phyloP scores from a whole-genome alignment of 305 asterid genomes.

The Solanum hybrid region DNA sequence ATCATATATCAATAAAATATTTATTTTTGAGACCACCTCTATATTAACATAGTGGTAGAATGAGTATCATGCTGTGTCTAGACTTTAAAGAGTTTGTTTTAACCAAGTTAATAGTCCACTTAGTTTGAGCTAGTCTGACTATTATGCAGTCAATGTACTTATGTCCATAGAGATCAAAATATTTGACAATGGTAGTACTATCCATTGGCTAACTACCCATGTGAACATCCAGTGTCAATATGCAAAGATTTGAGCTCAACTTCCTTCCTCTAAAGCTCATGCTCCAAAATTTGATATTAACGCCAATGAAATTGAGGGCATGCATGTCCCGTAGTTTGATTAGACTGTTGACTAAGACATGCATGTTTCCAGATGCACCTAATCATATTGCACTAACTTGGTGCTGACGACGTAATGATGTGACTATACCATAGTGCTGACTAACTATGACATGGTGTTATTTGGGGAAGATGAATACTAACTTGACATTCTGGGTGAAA shows the following conservation, averaged over 20 bases:
- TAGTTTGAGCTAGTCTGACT: not conserved
- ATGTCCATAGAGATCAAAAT: not conserved
- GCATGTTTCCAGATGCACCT: not conserved
- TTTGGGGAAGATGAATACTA: not conserved
- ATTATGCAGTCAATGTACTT: not conserved
- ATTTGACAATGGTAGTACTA: not conserved
- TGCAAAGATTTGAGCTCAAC: not conserved
- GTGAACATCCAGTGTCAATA: not conserved
- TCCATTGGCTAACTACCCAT: not conserved
- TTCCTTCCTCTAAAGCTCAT: not conserved
- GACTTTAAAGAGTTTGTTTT: not conserved
- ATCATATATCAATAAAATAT: not conserved
- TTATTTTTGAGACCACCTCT: not conserved
- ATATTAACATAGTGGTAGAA: not conserved
- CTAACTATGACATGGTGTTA: not conserved
- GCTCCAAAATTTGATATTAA: not conserved
- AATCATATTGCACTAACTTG: not conserved
- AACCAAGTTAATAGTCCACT: not conserved
- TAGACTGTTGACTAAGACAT: not conserved
- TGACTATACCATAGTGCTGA: not conserved
- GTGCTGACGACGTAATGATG: not conserved
- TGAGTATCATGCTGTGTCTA: not conserved
- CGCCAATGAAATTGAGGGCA: not conserved
- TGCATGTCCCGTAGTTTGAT: not conserved
- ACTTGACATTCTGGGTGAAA: not conserved